A percentile compares a stretch with the other conserved stretches of the same genome.
These are phyloP conservation scores for Nothophytophthora sp. DNA, from an alignment of 352 stramenopile species.

Conservation along the genomic window DNA sequence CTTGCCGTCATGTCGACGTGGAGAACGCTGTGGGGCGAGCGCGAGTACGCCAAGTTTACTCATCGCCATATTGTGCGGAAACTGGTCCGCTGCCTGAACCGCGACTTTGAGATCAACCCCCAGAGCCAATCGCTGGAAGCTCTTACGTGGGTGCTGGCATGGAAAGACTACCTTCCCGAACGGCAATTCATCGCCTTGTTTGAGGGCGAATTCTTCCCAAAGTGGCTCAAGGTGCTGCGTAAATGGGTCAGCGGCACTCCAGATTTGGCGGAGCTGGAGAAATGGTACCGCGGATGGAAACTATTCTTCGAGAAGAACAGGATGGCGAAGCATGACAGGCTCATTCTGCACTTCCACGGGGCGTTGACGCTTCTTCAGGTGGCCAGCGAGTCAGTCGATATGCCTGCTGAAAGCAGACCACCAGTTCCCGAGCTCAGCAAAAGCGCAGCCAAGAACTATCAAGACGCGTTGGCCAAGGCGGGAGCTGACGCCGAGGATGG, in stretches of 20 bases:
- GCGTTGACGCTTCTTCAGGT: conserved; percentile 70
- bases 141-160: conserved; percentile 76
- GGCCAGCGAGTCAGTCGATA: conserved; percentile 25
- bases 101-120: conserved; percentile 84
- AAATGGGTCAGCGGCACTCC: conserved; percentile 65
- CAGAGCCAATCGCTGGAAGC: conserved; percentile 66
- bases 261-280: conserved; percentile 64
- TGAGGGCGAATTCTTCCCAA: conserved; percentile 92
- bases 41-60: conserved; percentile 86
- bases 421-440: conserved; percentile 55
- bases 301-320: conserved; percentile 68
- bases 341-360: conserved; percentile 79
- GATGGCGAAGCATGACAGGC: conserved; percentile 53
- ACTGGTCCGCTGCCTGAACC: conserved; percentile 72
- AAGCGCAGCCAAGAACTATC: conserved; percentile 60
- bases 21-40: conserved; percentile 70
- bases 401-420: conserved; percentile 9
- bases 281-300: conserved; percentile 89
- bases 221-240: conserved; percentile 87
- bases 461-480: conserved; percentile 69
- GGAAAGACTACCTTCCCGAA: conserved; percentile 64
- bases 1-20: conserved; percentile 67
- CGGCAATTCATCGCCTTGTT: conserved; percentile 82
- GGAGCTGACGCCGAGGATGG: conserved; percentile 28
- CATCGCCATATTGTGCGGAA: conserved; percentile 79